Evolutionary conservation across 176 grass and related monocot genomes (phyloP), one percentile per base, ranked within the genome.

Genomic region (Triticum dicoccoides): DNA sequence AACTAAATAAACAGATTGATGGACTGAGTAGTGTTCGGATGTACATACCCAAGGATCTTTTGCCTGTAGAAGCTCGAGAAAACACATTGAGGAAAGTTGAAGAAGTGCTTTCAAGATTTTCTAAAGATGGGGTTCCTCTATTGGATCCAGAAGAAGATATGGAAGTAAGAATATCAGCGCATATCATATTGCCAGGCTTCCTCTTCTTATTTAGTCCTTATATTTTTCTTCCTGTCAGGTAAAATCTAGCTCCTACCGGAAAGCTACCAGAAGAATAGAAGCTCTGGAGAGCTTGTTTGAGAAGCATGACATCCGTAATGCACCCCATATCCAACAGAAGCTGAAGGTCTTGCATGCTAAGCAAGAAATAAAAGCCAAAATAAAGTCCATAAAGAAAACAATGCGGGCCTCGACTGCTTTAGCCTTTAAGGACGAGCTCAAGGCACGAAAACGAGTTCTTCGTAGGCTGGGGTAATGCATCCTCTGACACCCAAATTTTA

Each of bases 81-180:
- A 94, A 92, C 85, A 94, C 94, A n/a, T 80, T 96, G 61, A 92
- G 90, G 82, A 94, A 94, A 78, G 79, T 94, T 86, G 92, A 82
- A 8, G 96, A 98, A 88, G 88, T 94, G 47, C 81, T 92, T 88
- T 91, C 84, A 4, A 98, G 97, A 61, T 90, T 99, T 91, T 78
- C 86, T 83, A 94, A 94, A 96, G 94, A 94, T 80, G 97, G 93
- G n/a, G 69, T 96, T 39, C 97, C 97, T 87, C 80, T 94, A 8
- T 91, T 98, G 78, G 97, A 98, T 94, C 94, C 97, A 35, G 92
- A 96, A 89, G 97, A 99, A 74, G 94, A 99, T 94, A 92, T 96
- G 93, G 94, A 99, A 89, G 97, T 98, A 75, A 89, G 95, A 18
- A 95, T 73, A 38, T 17, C 0, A 61, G 80, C 82, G 7, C 52